Conservation (phyloP, 2,329 filamentous ascomycete genomes). For the Fonsecaea nubica region DNA sequence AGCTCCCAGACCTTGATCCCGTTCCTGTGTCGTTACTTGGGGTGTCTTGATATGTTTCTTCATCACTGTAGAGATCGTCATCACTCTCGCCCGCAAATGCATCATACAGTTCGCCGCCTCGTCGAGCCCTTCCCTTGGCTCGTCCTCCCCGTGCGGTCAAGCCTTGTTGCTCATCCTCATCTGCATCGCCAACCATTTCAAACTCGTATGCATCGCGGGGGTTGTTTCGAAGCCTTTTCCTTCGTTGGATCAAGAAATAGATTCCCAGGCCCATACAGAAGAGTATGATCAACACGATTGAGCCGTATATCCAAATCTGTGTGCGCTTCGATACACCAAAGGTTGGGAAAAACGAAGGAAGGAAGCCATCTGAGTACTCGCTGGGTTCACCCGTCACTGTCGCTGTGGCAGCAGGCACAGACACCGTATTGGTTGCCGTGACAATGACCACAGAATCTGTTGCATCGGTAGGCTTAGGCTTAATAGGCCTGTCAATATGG, state of each 20-base stretch:
- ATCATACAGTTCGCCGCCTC: constrained; percentile 91
- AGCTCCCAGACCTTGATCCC: constrained; percentile 33
- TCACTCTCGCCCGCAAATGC: constrained; percentile 95
- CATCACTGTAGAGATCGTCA: constrained; percentile 62
- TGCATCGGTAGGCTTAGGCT: constrained; percentile 59
- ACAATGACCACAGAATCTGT: constrained; percentile 41
- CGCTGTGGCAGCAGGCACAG: constrained; percentile 44
- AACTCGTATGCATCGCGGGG: constrained; percentile 89
- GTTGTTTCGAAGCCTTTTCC: constrained; percentile 75
- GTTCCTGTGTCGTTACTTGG: constrained; percentile 39
- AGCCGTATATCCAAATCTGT: constrained; percentile 92
- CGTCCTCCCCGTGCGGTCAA: constrained; percentile 50
- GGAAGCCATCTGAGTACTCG: constrained; percentile 60
- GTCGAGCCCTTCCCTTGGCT: constrained; percentile 60
- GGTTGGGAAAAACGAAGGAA: constrained; percentile 87
- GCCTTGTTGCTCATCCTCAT: constrained; percentile 62
- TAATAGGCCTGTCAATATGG: constrained; percentile 69
- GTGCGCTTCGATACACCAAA: constrained; percentile 88
- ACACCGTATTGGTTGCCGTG: constrained; percentile 40
- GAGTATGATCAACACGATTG: constrained; percentile 78
- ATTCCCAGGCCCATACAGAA: constrained; percentile 83
- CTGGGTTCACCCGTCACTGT: constrained; percentile 42
- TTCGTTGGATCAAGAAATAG: constrained; percentile 81
- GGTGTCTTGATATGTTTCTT: constrained; percentile 43
- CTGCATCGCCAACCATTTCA: constrained; percentile 85